Conservation (phyloP, 257 asterid genomes). For the Paraleonurus japonicus region DNA sequence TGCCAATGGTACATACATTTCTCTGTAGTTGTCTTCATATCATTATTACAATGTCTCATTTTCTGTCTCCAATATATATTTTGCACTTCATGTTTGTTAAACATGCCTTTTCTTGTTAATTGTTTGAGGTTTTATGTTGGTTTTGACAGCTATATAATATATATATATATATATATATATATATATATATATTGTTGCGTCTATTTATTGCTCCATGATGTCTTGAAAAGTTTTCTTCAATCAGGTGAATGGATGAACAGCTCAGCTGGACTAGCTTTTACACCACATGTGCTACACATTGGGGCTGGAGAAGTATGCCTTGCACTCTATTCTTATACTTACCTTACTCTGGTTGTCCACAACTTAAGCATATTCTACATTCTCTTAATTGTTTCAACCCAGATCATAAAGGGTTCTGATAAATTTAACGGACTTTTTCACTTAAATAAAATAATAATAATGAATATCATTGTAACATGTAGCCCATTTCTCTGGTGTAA, state of each 20-base stretch:
- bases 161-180: neutral
- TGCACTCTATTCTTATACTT: neutral
- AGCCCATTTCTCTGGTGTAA: neutral
- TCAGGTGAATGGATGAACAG: constrained; percentile 95
- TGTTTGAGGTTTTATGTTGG: neutral
- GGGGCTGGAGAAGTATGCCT: constrained; percentile 68
- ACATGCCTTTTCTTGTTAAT: neutral
- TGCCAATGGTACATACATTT: neutral
- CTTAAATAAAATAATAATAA: neutral
- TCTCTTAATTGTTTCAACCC: neutral
- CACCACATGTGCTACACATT: constrained; percentile 68
- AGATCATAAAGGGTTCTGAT: neutral
- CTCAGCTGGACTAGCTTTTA: constrained; percentile 86
- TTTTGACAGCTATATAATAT: too few relatives aligned
- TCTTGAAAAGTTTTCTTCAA: constrained; percentile 4
- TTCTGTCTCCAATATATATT: neutral
- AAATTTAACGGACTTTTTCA: neutral
- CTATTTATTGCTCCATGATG: neutral
- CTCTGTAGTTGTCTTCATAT: neutral
- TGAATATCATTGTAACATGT: neutral
- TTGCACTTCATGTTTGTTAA: neutral
- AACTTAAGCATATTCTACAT: neutral
- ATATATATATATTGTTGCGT: neutral
- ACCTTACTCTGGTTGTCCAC: neutral
- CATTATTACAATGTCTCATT: neutral